Conservation (phyloP, 257 asterid genomes). For the Solanum sejunctum region DNA sequence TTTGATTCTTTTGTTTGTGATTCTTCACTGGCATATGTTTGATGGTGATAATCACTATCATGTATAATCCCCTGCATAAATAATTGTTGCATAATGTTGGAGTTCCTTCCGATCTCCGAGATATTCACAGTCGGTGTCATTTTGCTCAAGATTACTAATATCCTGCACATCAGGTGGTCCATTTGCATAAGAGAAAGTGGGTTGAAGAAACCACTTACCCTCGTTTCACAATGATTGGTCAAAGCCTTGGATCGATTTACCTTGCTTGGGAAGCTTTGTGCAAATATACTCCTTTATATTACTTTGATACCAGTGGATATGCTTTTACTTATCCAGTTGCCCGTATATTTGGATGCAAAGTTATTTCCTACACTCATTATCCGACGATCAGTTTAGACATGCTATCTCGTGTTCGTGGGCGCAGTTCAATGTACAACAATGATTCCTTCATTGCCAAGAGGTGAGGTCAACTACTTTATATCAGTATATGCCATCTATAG, state of each 20-base stretch:
- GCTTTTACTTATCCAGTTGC: constrained; percentile 96
- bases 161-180: constrained; percentile 55
- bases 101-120: neutral
- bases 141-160: neutral
- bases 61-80: neutral
- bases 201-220: constrained; percentile 81
- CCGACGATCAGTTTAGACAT: constrained; percentile 95
- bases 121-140: neutral
- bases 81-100: neutral
- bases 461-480: constrained; percentile 16
- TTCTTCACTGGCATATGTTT: neutral
- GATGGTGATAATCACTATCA: neutral
- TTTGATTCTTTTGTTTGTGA: neutral
- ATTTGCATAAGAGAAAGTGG: constrained; percentile 75
- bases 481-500: neutral
- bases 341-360: constrained; percentile 77
- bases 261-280: constrained; percentile 91
- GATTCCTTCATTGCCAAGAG: constrained; percentile 68
- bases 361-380: constrained; percentile 83
- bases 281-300: constrained; percentile 61
- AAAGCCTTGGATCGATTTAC: constrained; percentile 86
- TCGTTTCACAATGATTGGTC: constrained; percentile 95
- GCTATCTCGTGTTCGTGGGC: constrained; percentile 74
- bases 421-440: constrained; percentile 82
- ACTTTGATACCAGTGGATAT: constrained; percentile 90